Conservation (phyloP, 306 rosid species). For the Prunus mira region DNA sequence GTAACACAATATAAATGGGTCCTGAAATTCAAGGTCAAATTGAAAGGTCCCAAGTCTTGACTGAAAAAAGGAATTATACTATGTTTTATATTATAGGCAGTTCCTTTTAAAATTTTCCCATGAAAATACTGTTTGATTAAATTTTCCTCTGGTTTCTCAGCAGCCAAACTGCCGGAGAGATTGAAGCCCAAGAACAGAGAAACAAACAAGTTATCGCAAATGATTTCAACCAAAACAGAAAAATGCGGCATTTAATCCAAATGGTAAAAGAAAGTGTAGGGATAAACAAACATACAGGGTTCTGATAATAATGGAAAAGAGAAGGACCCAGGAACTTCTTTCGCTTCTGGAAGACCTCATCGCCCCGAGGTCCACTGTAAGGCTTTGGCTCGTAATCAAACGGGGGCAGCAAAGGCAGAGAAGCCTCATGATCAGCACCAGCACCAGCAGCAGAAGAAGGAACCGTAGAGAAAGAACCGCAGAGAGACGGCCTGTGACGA, state of each 20-base stretch:
- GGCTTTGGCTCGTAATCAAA: slow-evolving; percentile 64
- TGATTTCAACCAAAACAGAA: background rate
- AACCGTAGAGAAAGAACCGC: slow-evolving; percentile 16
- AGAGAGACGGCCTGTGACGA: slow-evolving; percentile 11
- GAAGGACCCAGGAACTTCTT: slow-evolving; percentile 86
- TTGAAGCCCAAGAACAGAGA: background rate
- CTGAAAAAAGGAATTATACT: background rate
- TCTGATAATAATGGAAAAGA: slow-evolving; percentile 68
- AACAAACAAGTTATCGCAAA: no score
- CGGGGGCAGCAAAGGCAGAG: slow-evolving; percentile 52
- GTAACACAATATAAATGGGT: background rate
- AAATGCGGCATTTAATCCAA: background rate
- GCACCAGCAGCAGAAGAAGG: slow-evolving; percentile 16
- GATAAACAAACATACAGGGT: slow-evolving; percentile 55
- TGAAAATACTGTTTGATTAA: background rate
- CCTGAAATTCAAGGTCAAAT: background rate
- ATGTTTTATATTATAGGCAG: no score
- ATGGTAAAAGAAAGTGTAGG: background rate
- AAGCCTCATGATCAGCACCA: background rate
- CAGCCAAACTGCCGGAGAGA: background rate
- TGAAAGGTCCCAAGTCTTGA: background rate
- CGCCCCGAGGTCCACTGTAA: slow-evolving; percentile 62
- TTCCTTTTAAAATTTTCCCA: no score
- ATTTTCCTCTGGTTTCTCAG: background rate
- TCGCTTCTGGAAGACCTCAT: slow-evolving; percentile 69